phyloP scores from a whole-genome alignment of 2,329 filamentous ascomycete genomes.

The Anthostomella pinea region DNA sequence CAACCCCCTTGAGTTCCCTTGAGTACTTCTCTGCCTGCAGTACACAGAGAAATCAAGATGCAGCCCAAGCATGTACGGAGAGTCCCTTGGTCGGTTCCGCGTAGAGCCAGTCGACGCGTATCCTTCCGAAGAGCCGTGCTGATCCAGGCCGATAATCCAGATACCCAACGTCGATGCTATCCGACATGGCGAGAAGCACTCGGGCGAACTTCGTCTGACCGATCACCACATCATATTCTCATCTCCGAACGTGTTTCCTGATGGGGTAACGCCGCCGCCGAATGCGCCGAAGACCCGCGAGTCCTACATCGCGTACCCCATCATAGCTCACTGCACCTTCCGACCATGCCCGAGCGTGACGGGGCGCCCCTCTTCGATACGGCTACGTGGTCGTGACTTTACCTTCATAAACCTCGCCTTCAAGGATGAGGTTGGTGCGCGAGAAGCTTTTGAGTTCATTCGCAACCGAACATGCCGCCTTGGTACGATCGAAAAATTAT shows the following conservation, averaged over 20 bases:
- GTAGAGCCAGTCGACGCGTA: no score
- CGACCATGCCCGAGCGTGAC: constrained; percentile 69
- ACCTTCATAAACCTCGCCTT: constrained; percentile 93
- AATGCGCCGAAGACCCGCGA: constrained; percentile 49
- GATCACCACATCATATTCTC: constrained; percentile 55
- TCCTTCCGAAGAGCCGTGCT: no score
- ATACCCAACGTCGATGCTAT: constrained; percentile 62
- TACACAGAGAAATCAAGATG: constrained; percentile 20
- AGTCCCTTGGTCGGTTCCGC: no score
- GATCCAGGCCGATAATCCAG: constrained; percentile 28
- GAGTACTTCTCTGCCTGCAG: constrained; percentile 4
- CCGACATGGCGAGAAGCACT: constrained; percentile 54
- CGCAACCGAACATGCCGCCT: constrained; percentile 77
- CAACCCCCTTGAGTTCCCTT: constrained; percentile 2
- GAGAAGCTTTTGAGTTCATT: constrained; percentile 86
- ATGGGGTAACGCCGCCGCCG: constrained; percentile 18
- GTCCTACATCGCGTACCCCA: constrained; percentile 92
- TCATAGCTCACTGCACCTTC: constrained; percentile 78
- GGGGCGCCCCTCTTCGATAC: constrained; percentile 74
- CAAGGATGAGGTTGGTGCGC: constrained; percentile 66
- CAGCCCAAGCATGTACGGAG: constrained; percentile 29
- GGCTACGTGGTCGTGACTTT: constrained; percentile 89
- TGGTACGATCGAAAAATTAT: constrained; percentile 80
- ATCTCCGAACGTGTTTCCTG: constrained; percentile 21
- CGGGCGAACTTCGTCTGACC: constrained; percentile 58